A percentile compares a stretch with the other conserved stretches of the same genome.
Conservation (phyloP, 129 eudicot species). For the Saussurea involucrata region DNA sequence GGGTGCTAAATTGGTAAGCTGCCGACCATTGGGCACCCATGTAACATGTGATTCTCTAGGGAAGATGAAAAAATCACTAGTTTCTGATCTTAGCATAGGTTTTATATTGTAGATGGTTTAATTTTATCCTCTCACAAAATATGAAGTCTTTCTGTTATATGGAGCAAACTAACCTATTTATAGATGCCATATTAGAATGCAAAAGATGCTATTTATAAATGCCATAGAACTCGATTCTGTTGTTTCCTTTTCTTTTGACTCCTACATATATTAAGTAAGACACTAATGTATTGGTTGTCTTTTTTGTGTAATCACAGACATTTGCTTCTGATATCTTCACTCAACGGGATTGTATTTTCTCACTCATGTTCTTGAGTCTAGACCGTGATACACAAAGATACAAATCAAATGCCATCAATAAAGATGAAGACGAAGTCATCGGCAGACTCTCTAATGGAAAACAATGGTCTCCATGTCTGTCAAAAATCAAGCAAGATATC, state of each 20-base stretch:
- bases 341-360: not conserved
- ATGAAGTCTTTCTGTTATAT: not conserved
- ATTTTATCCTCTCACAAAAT: not conserved
- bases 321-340: not conserved
- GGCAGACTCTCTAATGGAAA: conserved; percentile 18
- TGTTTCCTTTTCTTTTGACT: not conserved
- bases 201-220: too few relatives aligned
- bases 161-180: not conserved
- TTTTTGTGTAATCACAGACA: conserved; percentile 12
- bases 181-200: not conserved
- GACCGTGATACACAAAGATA: not conserved
- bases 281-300: not conserved
- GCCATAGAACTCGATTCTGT: not conserved
- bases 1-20: not conserved
- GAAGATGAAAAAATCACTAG: not conserved
- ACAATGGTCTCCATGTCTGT: conserved; percentile 64
- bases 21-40: not conserved
- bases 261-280: too few relatives aligned
- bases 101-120: not conserved
- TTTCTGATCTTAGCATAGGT: not conserved
- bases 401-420: conserved; percentile 34
- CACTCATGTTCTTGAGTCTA: not conserved
- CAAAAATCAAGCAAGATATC: conserved; percentile 67
- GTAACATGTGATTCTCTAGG: not conserved
- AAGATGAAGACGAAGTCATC: conserved; percentile 26